Percentiles rank a stretch among this genome's conserved stretches.
Conservation (phyloP, 371 early-diverging fungal genomes). For the Parasitella parasitica region DNA sequence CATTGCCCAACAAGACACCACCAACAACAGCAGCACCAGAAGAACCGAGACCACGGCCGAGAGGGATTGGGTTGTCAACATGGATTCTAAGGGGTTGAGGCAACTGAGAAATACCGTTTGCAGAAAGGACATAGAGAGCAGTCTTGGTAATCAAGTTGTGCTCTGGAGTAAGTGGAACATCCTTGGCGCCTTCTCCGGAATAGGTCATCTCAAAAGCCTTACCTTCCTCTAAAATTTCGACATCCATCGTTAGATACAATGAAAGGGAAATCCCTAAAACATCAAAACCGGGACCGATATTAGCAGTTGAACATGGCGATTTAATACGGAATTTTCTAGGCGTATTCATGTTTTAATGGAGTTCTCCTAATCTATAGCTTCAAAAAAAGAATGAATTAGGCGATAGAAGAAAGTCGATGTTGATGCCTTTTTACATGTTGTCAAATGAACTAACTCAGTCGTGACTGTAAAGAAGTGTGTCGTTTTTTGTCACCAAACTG, state of each 20-base stretch:
- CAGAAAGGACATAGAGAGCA: slow-evolving; percentile 80
- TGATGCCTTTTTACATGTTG: not conserved
- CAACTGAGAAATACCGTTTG: slow-evolving; percentile 58
- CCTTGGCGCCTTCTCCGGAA: slow-evolving; percentile 75
- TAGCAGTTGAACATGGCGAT: slow-evolving; percentile 94
- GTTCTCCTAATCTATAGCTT: not conserved
- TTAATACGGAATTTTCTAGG: slow-evolving; percentile 66
- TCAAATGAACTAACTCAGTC: slow-evolving; percentile 1
- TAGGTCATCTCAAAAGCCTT: slow-evolving; percentile 65
- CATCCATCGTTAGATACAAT: slow-evolving; percentile 76
- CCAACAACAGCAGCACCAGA: slow-evolving; percentile 96
- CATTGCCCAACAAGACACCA: slow-evolving; percentile 85
- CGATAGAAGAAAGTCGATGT: not conserved
- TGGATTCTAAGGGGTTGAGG: slow-evolving; percentile 63
- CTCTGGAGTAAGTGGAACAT: slow-evolving; percentile 74
- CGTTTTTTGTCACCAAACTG: slow-evolving; percentile 20
- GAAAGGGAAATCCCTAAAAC: slow-evolving; percentile 89
- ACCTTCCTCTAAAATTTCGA: slow-evolving; percentile 28
- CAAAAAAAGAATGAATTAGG: not conserved
- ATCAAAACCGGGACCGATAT: slow-evolving; percentile 97
- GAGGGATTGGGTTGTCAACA: slow-evolving; percentile 89
- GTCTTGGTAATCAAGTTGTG: slow-evolving; percentile 90
- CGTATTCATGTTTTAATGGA: slow-evolving; percentile 16
- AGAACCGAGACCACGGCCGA: slow-evolving; percentile 95
- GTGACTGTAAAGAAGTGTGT: slow-evolving; percentile 15